Base-by-base conservation (phyloP, 1,139 yeast species). In the Yamadazyma spencermartinsiae region DNA sequence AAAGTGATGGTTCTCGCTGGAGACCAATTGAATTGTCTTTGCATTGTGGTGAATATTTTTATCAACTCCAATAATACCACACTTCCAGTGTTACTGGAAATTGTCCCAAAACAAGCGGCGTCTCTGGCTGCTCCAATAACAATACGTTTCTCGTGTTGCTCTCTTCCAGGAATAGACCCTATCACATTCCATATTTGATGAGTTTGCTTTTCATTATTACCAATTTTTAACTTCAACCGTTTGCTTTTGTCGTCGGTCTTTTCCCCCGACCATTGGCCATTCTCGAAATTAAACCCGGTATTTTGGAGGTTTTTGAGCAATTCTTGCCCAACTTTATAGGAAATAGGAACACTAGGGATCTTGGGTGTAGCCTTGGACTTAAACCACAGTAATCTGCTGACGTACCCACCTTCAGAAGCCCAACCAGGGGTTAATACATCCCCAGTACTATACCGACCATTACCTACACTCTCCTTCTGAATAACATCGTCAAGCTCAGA, bases 61-160 rank as follows among this genome's bases (percentile, higher is more conserved):
- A 87, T 80, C 40, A 90, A 61, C 50, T 88, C 94, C 12, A 90
- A 63, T 42, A 92, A 57, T 2, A 84, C 70, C 0, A 84, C 80
- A 1, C 94, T 82, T 0, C 96, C 95, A 1, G 95, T 80, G 50
- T 80, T 79, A 15, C 92, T 81, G 24, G 79, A 74, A 2, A 80
- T 65, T 0, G 95, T 82, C 9, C 97, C 98, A 49, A 70, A 78
- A 49, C 95, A 82, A 23, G 79, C 63, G 0, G 96, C 70, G 54
- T 90, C 97, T 47, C 97, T 72, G 4, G 86, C 78, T 0, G 97
- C 89, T 2, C 96, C 97, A 42, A 92, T 76, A 6, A 90, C 71
- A 6, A 92, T 64, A 0, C 88, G 88, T 48, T 81, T 76, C 23
- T 80, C 87, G 14, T 72, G 65, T 59, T 88, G 96, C 55, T 92